Evolutionary conservation across 129 eudicot genomes (phyloP).

Genomic region (Flaveria trinervia): DNA sequence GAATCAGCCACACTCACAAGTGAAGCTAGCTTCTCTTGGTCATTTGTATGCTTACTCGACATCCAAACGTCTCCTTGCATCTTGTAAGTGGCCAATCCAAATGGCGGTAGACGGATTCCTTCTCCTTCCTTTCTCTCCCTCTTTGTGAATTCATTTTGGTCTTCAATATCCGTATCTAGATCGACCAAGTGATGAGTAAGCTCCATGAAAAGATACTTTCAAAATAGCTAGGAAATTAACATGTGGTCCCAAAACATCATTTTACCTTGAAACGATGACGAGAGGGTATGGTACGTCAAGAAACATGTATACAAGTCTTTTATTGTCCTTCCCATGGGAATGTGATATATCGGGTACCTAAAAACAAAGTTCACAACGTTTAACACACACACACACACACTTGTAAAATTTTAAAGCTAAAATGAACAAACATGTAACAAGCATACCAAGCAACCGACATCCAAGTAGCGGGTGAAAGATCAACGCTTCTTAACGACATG

Average conservation of each 20-base stretch:
- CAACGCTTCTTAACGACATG: conserved; percentile 73
- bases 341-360: conserved; percentile 99
- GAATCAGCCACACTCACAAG: conserved; percentile 84
- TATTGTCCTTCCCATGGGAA: conserved; percentile 89
- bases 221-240: not conserved
- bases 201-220: not conserved
- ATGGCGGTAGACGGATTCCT: conserved; percentile 68
- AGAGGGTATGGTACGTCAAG: conserved; percentile 92
- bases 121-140: conserved; percentile 59
- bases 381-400: not conserved
- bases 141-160: conserved; percentile 37
- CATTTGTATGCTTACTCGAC: conserved; percentile 51
- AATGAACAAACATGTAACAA: not conserved
- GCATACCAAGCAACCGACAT: conserved; percentile 77
- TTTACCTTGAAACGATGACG: conserved; percentile 94
- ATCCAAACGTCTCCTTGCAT: conserved; percentile 82
- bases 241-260: not conserved
- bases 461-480: conserved; percentile 85
- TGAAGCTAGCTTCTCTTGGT: conserved; percentile 63
- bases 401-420: not conserved
- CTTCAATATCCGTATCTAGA: conserved; percentile 59
- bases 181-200: not conserved
- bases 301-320: conserved; percentile 92
- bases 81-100: conserved; percentile 82
- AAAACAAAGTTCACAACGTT: not conserved